Conservation (phyloP, 768 basidiomycete genomes). For the Leucocoprinus sp. region DNA sequence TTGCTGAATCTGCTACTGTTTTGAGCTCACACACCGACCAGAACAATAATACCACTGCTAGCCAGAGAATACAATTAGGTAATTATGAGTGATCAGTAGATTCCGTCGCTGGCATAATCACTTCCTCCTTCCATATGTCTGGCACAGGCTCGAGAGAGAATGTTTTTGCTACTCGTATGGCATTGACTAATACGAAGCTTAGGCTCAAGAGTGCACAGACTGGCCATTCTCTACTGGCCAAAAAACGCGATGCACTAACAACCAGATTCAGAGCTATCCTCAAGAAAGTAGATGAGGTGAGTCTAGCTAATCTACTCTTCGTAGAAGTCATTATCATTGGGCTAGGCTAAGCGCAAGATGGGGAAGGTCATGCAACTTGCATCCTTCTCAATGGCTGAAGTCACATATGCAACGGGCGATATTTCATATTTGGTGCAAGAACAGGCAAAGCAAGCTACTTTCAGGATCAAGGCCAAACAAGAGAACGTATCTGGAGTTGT, state of each 20-base stretch:
- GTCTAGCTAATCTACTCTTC: constrained; percentile 11
- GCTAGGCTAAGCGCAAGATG: constrained; percentile 97
- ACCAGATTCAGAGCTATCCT: constrained; percentile 92
- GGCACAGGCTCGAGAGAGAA: constrained; percentile 86
- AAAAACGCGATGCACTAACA: constrained; percentile 96
- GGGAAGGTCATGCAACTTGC: constrained; percentile 98
- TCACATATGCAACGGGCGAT: constrained; percentile 95
- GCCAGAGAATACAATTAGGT: no score
- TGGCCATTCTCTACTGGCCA: constrained; percentile 90
- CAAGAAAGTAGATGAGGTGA: constrained; percentile 94
- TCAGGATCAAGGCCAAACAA: constrained; percentile 89
- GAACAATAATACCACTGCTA: no score
- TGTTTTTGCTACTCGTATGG: constrained; percentile 97
- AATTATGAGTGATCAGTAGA: no score
- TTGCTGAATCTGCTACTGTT: no score
- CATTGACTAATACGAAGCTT: constrained; percentile 85
- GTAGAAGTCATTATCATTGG: constrained; percentile 14
- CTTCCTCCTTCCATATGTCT: constrained; percentile 50
- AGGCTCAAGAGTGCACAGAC: constrained; percentile 90
- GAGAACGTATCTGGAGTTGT: constrained; percentile 98
- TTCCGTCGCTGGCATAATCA: constrained; percentile 2
- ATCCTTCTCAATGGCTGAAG: constrained; percentile 98
- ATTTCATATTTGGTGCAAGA: constrained; percentile 98
- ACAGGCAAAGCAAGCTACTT: constrained; percentile 83
- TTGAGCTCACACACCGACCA: no score